These are phyloP conservation scores for Penicillium egyptiacum DNA, from an alignment of 495 filamentous ascomycete species.

Conservation along the genomic window DNA sequence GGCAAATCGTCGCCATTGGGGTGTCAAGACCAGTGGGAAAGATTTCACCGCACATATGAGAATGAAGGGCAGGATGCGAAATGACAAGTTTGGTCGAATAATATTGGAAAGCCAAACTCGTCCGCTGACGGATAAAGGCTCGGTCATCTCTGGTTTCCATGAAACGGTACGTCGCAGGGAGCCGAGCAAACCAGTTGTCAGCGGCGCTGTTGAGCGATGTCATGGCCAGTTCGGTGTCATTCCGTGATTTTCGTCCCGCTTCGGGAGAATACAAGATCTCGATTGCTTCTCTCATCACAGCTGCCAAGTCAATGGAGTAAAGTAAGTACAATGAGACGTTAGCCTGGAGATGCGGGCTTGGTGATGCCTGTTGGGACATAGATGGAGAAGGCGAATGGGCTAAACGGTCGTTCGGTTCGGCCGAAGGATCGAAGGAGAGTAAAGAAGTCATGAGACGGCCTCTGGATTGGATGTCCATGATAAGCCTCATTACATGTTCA, in stretches of 20 bases:
- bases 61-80: conserved; percentile 57
- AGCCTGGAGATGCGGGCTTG: conserved; percentile 11
- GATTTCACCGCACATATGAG: conserved; percentile 32
- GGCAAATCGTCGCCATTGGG: conserved; percentile 46
- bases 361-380: not conserved
- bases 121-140: conserved; percentile 25
- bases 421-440: not conserved
- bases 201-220: conserved; percentile 42
- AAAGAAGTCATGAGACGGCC: not conserved
- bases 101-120: conserved; percentile 49
- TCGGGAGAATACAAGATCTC: conserved; percentile 55
- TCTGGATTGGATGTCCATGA: not conserved
- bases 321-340: conserved; percentile 47
- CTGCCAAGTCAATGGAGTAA: conserved; percentile 40
- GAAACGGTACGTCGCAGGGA: conserved; percentile 50
- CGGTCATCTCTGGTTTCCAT: conserved; percentile 20
- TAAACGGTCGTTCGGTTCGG: not conserved
- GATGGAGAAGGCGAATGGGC: not conserved
- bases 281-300: conserved; percentile 50
- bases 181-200: conserved; percentile 48
- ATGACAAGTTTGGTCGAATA: conserved; percentile 56
- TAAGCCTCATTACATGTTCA: not conserved
- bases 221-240: conserved; percentile 52
- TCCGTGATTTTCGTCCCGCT: conserved; percentile 48
- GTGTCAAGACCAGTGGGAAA: conserved; percentile 33